These are phyloP conservation scores for Neonectria magnoliae DNA, from an alignment of 2,329 filamentous ascomycete species.

Conservation along the genomic window DNA sequence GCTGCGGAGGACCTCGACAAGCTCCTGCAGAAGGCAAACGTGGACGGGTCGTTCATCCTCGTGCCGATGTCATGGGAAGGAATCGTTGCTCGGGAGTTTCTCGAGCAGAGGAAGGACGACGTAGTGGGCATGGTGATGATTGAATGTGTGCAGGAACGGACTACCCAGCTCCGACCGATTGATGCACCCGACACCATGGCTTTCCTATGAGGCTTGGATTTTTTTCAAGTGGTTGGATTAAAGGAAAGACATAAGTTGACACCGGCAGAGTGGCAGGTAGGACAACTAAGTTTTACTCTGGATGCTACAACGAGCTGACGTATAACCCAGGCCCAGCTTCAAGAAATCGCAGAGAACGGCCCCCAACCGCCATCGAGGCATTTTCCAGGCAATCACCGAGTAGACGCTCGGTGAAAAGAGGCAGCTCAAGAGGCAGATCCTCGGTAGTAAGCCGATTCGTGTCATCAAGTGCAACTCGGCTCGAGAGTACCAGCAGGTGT, in stretches of 20 bases:
- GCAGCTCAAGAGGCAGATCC: slow-evolving; percentile 1
- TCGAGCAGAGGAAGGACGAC: slow-evolving; percentile 5
- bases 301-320: not conserved
- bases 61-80: not conserved
- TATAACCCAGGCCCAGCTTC: not conserved
- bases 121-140: slow-evolving; percentile 9
- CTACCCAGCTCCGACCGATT: not conserved
- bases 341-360: not conserved
- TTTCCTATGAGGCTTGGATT: slow-evolving; percentile 1
- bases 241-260: not conserved
- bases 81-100: slow-evolving; percentile 8
- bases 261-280: not conserved
- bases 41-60: not conserved
- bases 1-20: slow-evolving; percentile 2
- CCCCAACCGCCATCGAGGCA: not conserved
- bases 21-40: not conserved
- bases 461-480: not conserved
- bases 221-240: not conserved
- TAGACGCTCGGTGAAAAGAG: not conserved
- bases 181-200: slow-evolving; percentile 8
- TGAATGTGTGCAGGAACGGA: slow-evolving; percentile 1
- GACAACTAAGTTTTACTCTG: not conserved
- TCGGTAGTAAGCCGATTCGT: not conserved
- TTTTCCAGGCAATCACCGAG: not conserved
- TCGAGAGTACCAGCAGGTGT: slow-evolving; percentile 2